Percentiles rank a stretch among this genome's conserved stretches.
Conservation (phyloP, 1,284 basidiomycete species). For the Cerioporus squamosus region DNA sequence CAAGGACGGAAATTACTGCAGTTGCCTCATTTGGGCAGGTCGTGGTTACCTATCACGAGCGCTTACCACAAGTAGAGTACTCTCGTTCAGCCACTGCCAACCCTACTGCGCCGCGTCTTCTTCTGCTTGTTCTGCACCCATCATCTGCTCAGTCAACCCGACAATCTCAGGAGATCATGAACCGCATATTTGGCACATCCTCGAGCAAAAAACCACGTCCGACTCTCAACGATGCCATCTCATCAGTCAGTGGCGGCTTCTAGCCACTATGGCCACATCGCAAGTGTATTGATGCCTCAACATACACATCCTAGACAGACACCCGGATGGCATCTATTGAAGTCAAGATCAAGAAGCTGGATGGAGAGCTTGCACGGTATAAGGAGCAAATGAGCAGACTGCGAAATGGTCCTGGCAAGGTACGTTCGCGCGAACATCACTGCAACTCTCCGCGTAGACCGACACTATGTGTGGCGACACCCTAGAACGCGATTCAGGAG, state of each 20-base stretch:
- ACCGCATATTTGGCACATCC: slow-evolving; percentile 83
- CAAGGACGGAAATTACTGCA: neutral
- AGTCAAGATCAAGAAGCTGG: slow-evolving; percentile 97
- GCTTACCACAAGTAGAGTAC: too few relatives aligned
- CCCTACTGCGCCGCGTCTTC: neutral
- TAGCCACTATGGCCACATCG: slow-evolving; percentile 1
- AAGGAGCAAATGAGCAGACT: slow-evolving; percentile 97
- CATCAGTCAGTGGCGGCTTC: slow-evolving; percentile 60
- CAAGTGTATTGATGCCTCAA: slow-evolving; percentile 13
- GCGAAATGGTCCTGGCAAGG: slow-evolving; percentile 95
- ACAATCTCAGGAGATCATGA: slow-evolving; percentile 50
- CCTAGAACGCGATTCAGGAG: slow-evolving; percentile 89
- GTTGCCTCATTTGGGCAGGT: neutral
- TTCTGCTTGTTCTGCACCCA: slow-evolving; percentile 34
- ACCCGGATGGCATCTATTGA: slow-evolving; percentile 88
- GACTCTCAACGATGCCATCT: slow-evolving; percentile 88
- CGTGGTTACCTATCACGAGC: too few relatives aligned
- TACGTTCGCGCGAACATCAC: slow-evolving; percentile 36
- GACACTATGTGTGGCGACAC: too few relatives aligned
- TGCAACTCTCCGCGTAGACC: neutral
- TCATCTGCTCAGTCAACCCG: slow-evolving; percentile 22
- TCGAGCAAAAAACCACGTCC: slow-evolving; percentile 87
- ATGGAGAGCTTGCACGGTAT: slow-evolving; percentile 91
- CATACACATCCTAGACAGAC: slow-evolving; percentile 72
- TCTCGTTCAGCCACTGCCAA: neutral